A percentile compares a stretch with the other conserved stretches of the same genome.
These are phyloP conservation scores for Hortaea werneckii DNA, from an alignment of 2,329 filamentous ascomycete genomes.

Conservation along the genomic window DNA sequence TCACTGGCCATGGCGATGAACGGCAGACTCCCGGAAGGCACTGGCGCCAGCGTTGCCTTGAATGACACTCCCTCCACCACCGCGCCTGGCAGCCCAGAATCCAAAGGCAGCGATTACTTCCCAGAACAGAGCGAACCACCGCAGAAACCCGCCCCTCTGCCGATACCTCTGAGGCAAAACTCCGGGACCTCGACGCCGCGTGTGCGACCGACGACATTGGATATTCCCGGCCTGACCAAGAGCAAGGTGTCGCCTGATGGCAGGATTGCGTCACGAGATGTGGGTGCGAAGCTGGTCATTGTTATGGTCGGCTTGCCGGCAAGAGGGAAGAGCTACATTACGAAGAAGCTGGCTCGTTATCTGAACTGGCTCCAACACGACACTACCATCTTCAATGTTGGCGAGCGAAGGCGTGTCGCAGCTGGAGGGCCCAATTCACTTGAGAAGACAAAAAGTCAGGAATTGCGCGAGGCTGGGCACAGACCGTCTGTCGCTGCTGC, in stretches of 20 bases:
- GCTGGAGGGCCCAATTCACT: slow-evolving; percentile 44
- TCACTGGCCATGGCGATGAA: slow-evolving; percentile 17
- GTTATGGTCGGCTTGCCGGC: slow-evolving; percentile 97
- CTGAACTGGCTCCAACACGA: slow-evolving; percentile 96
- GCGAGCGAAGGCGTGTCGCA: slow-evolving; percentile 74
- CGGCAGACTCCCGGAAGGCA: slow-evolving; percentile 15
- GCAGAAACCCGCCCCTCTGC: slow-evolving; percentile 26
- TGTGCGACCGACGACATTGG: slow-evolving; percentile 84
- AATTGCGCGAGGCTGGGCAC: slow-evolving; percentile 4
- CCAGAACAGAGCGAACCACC: not conserved
- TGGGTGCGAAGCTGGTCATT: slow-evolving; percentile 92
- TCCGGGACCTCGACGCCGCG: slow-evolving; percentile 70
- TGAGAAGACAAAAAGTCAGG: slow-evolving; percentile 22
- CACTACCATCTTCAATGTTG: slow-evolving; percentile 93
- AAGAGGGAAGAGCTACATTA: slow-evolving; percentile 95
- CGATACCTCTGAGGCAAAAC: slow-evolving; percentile 59
- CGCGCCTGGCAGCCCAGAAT: slow-evolving; percentile 43
- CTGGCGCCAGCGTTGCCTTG: slow-evolving; percentile 32
- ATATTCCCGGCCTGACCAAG: slow-evolving; percentile 91
- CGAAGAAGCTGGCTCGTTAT: slow-evolving; percentile 93
- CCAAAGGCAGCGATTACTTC: slow-evolving; percentile 10
- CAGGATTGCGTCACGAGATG: slow-evolving; percentile 83
- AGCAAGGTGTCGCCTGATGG: slow-evolving; percentile 94
- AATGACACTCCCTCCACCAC: slow-evolving; percentile 56
- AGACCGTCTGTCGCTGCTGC: slow-evolving; percentile 1